Evolutionary conservation across 1,284 basidiomycete species (phyloP).

Genomic region (Wallemia ichthyophaga): DNA sequence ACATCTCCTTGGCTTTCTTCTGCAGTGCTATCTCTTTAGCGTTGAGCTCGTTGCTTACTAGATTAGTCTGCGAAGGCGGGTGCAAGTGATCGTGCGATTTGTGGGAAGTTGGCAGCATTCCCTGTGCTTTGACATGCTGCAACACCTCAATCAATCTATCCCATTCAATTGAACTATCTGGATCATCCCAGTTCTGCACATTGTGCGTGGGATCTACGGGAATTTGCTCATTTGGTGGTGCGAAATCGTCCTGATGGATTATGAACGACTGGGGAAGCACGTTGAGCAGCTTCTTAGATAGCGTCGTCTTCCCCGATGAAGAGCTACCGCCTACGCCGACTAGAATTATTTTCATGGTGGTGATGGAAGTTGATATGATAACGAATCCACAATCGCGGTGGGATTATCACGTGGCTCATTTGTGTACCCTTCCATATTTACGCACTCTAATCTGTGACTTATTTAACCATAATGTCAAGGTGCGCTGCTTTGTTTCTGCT

Average conservation of each 20-base stretch:
- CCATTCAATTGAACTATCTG: background rate
- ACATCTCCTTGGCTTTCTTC: background rate
- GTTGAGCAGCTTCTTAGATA: conserved; percentile 1
- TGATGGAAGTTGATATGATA: background rate
- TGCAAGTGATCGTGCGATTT: background rate
- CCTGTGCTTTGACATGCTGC: background rate
- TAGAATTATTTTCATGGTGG: background rate
- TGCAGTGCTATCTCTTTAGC: background rate
- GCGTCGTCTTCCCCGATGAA: conserved; percentile 2
- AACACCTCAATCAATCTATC: background rate
- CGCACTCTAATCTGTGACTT: too few relatives aligned
- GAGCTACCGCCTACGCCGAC: background rate
- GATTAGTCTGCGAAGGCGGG: background rate
- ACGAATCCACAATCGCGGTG: too few relatives aligned
- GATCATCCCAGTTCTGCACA: background rate
- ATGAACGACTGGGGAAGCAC: conserved; percentile 1
- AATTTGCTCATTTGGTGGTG: background rate
- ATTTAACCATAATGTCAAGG: too few relatives aligned
- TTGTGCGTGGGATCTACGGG: background rate
- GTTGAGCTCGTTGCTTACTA: background rate
- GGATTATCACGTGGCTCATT: too few relatives aligned
- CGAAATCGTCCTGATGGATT: conserved; percentile 2
- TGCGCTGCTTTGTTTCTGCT: too few relatives aligned
- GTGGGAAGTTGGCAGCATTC: background rate
- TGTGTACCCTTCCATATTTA: too few relatives aligned